Evolutionary conservation across 768 basidiomycete species (phyloP), one percentile per base, ranked within the genome.

Genomic region (Zangia roseola): DNA sequence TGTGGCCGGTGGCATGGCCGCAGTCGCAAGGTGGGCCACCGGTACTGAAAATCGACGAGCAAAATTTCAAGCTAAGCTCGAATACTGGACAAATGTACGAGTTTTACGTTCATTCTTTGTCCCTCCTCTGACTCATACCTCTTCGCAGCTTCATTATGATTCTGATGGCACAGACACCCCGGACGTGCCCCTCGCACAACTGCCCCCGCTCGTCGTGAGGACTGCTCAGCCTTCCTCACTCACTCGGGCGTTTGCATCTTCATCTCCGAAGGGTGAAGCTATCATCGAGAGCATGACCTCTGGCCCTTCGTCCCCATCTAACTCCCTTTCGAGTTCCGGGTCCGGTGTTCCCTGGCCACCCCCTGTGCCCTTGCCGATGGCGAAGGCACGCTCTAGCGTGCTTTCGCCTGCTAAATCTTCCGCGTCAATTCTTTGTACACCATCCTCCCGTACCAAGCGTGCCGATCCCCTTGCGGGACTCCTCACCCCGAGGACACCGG

Each of bases 161-260:
- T n/a, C n/a, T n/a, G n/a, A n/a, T n/a, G n/a, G n/a, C n/a, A n/a
- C n/a, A n/a, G n/a, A n/a, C n/a, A n/a, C n/a, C n/a, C n/a, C n/a
- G n/a, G n/a, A n/a, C n/a, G n/a, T n/a, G n/a, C n/a, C n/a, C n/a
- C n/a, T n/a, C n/a, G n/a, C n/a, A n/a, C 2, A 88, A 59, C 68
- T 91, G 6, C 88, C 90, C 45, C 68, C 73, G 46, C 74, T 91
- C 23, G 65, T 71, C 16, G 58, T 68, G 33, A 53, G 42, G 12
- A 58, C 73, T 4, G 61, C 71, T 14, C 86, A 86, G 62, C 72
- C 82, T 8, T 86, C 89, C 25, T 76, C 81, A 35, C 73, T 91
- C 25, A 89, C 87, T 7, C 80, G 82, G 19, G 78, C 78, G 17
- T 74, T 91, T 43, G 84, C 85, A 20, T 86, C 88, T 31, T 76